Base-by-base conservation (phyloP, 2,329 filamentous ascomycete genomes). In the Fusarium verrucosum region DNA sequence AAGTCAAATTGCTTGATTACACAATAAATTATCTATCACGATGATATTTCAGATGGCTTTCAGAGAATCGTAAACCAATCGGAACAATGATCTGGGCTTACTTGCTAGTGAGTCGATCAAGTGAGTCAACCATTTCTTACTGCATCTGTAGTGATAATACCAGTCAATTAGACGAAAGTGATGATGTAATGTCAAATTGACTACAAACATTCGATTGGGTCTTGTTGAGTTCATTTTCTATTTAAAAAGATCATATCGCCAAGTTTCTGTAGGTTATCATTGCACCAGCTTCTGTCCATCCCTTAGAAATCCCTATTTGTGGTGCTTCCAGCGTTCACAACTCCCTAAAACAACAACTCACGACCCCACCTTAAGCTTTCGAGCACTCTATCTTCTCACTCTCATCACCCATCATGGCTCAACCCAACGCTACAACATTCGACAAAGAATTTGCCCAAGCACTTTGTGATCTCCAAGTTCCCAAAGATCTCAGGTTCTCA, bases 401-500 rank as follows among this genome's bases (percentile, higher is more conserved):
- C 2, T 1, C 1, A 9, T 7, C 28, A 16, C 13, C 5, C 10
- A 42, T 3, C 13, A 67, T 65, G 65, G 7, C 49, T 14, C 40
- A 41, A 38, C 43, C 37, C 1, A 37, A 10, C 0, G 9, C 40
- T 4, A 30, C 35, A 4, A 28, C 16, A 11, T 62, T 62, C 11
- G 56, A 55, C 19, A 52, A 55, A 20, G 13, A 30, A 32, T 45
- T 68, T 7, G 64, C 65, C 1, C 30, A 65, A 6, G 30, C 41
- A 8, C 44, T 68, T 11, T 68, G 65, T 10, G 49, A 58, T 8
- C 25, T 67, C 4, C 37, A 67, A n/a, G 32, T 68, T 14, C 65
- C 64, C 4, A 37, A 52, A 4, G 1, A 11, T 5, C 43, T 68
- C 5, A 50, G 26, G 16, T 28, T 68, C 28, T 68, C 65, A 0